Percentiles rank a stretch among this genome's conserved stretches.
These are phyloP conservation scores for Lizanozyma gosingica DNA, from an alignment of 1,139 yeast genomes.

Conservation along the genomic window DNA sequence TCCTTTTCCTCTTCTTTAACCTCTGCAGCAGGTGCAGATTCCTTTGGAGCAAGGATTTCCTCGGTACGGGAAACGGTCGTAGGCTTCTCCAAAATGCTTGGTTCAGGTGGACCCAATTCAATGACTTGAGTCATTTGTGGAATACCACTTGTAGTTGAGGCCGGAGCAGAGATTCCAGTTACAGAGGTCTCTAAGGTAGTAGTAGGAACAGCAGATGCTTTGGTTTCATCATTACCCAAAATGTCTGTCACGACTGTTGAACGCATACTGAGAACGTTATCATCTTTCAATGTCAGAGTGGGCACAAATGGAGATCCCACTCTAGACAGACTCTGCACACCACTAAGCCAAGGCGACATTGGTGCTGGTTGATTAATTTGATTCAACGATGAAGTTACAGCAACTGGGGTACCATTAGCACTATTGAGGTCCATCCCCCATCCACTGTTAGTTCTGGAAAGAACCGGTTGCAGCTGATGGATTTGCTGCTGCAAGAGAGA, in stretches of 20 bases:
- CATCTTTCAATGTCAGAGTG: constrained; percentile 10
- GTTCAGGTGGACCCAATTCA: neutral
- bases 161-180: neutral
- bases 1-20: constrained; percentile 4
- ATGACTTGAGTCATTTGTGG: neutral
- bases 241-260: constrained; percentile 31
- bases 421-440: constrained; percentile 30
- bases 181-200: neutral
- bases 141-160: too few species aligned
- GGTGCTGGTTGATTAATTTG: constrained; percentile 29
- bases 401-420: constrained; percentile 18
- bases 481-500: constrained; percentile 27
- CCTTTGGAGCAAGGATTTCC: neutral
- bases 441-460: constrained; percentile 28
- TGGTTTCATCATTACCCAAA: constrained; percentile 18
- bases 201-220: neutral
- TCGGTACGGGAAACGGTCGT: neutral
- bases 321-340: constrained; percentile 27
- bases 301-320: constrained; percentile 36
- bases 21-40: constrained; percentile 8
- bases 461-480: constrained; percentile 23
- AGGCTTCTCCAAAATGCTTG: neutral
- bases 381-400: constrained; percentile 16
- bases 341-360: constrained; percentile 34
- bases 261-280: constrained; percentile 27